phyloP scores from a whole-genome alignment of 805 yeast species.

The Candida argentea region DNA sequence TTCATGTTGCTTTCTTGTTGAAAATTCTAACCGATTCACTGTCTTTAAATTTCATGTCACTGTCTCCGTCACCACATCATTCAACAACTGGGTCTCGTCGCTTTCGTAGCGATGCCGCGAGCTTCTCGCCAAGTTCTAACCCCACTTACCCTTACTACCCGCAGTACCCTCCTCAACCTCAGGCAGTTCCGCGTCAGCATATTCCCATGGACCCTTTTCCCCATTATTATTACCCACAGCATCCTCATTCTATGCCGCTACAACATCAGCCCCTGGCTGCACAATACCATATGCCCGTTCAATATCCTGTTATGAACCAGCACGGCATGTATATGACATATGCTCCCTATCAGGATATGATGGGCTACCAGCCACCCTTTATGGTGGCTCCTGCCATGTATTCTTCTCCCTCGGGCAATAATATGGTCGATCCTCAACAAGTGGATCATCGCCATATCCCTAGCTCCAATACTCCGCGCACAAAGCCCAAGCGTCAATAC shows the following conservation, averaged over 20 bases:
- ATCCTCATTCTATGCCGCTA: too few relatives aligned
- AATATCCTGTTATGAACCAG: neutral
- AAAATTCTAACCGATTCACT: too few relatives aligned
- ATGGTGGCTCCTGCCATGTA: slow-evolving; percentile 5
- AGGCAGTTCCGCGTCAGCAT: too few relatives aligned
- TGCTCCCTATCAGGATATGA: neutral
- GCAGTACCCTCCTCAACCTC: slow-evolving; percentile 4
- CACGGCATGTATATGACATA: neutral
- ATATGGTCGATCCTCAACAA: slow-evolving; percentile 7
- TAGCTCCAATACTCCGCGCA: too few relatives aligned
- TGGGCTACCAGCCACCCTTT: neutral
- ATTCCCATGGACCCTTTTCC: too few relatives aligned
- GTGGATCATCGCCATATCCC: slow-evolving; percentile 8
- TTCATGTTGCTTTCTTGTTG: too few relatives aligned
- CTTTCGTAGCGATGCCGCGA: slow-evolving; percentile 30
- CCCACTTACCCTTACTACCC: slow-evolving; percentile 4
- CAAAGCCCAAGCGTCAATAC: too few relatives aligned
- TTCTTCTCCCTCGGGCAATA: slow-evolving; percentile 5
- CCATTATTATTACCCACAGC: slow-evolving; percentile 3
- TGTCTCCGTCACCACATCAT: slow-evolving; percentile 14
- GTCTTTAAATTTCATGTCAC: neutral
- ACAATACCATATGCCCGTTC: neutral
- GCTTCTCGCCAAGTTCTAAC: slow-evolving; percentile 21
- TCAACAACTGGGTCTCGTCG: slow-evolving; percentile 23
- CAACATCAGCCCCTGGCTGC: slow-evolving; percentile 1